Evolutionary conservation across 2,329 filamentous ascomycete genomes (phyloP), one percentile per base, ranked within the genome.

Genomic region (Cercospora zeae-maydis): DNA sequence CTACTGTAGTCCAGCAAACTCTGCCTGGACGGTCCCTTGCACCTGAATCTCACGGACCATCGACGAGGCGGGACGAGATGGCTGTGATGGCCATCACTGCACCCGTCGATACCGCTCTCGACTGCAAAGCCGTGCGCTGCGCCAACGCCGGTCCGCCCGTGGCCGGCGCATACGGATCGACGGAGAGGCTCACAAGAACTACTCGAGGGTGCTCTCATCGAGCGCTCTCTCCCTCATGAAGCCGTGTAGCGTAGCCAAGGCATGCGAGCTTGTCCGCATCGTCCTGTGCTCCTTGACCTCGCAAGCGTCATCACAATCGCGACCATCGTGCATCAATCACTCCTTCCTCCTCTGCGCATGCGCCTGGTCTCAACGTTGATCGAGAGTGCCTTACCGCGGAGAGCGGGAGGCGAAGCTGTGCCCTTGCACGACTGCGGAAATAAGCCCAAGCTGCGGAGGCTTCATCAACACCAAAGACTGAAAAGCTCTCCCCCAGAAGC

Each of bases 401-500:
- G 11, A 47, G 42, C 16, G 11, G 27, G 42, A 14, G 24, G 8
- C 14, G 21, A n/a, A 24, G 24, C 42, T 19, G 16, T 47, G 21
- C 14, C 27, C n/a, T 31, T 16, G 49, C 30, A 31, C 30, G n/a
- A 53, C 27, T 34, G n/a, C 31, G 49, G 10, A 21, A 31, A 33
- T 31, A 53, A 53, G 49, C 49, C 49, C 30, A 53, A 7, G n/a
- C 49, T 21, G 33, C 31, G 10, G 27, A 53, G 49, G 49, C 49
- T 53, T 53, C 49, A 8, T 53, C 49, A 53, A 53, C 3, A 53
- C 49, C n/a, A n/a, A 53, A 53, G 49, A 34, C 30, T 53, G 27
- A 21, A 53, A 53, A 34, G 49, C 49, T 53, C 49, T 19, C 8
- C 27, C 24, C n/a, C 19, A 53, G 27, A 53, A 53, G 49, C 49